Evolutionary conservation across 371 early-diverging fungal species (phyloP).

Genomic region (Syncephalastrum sp.): DNA sequence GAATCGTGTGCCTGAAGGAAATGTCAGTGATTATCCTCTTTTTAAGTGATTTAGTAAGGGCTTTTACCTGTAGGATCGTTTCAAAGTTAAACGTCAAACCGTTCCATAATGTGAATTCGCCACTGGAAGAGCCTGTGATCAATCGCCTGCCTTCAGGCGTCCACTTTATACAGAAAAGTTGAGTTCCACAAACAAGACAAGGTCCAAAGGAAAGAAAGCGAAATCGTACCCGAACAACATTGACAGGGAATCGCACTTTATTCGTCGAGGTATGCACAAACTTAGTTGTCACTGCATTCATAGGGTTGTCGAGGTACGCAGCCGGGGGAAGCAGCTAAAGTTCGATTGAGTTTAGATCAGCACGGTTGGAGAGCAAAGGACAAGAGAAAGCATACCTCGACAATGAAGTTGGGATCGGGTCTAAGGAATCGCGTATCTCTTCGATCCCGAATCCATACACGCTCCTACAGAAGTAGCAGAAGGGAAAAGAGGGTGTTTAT

Average conservation of each 20-base stretch:
- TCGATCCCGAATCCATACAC: slow-evolving; percentile 63
- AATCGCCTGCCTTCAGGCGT: slow-evolving; percentile 98
- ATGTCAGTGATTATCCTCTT: background rate
- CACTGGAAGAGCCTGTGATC: slow-evolving; percentile 96
- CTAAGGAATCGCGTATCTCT: slow-evolving; percentile 65
- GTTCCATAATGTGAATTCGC: slow-evolving; percentile 99
- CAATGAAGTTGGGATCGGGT: slow-evolving; percentile 86
- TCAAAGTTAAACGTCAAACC: slow-evolving; percentile 99
- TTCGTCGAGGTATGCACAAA: slow-evolving; percentile 98
- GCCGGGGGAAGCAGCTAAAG: slow-evolving; percentile 72
- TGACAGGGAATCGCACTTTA: slow-evolving; percentile 95
- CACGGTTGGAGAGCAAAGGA: slow-evolving; percentile 3
- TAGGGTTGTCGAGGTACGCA: slow-evolving; percentile 77
- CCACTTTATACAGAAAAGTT: slow-evolving; percentile 67
- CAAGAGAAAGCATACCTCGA: slow-evolving; percentile 61
- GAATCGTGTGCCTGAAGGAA: slow-evolving; percentile 84
- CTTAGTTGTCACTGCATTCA: slow-evolving; percentile 85
- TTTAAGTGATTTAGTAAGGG: background rate
- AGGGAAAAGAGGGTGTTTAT: slow-evolving; percentile 13
- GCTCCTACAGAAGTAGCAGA: slow-evolving; percentile 39
- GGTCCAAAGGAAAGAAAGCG: background rate
- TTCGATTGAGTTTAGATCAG: slow-evolving; percentile 1
- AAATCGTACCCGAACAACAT: slow-evolving; percentile 83
- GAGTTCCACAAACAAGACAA: slow-evolving; percentile 1
- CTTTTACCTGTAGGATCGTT: slow-evolving; percentile 91